Conservation (phyloP, 352 stramenopile species). For the Phytophthora sojae region DNA sequence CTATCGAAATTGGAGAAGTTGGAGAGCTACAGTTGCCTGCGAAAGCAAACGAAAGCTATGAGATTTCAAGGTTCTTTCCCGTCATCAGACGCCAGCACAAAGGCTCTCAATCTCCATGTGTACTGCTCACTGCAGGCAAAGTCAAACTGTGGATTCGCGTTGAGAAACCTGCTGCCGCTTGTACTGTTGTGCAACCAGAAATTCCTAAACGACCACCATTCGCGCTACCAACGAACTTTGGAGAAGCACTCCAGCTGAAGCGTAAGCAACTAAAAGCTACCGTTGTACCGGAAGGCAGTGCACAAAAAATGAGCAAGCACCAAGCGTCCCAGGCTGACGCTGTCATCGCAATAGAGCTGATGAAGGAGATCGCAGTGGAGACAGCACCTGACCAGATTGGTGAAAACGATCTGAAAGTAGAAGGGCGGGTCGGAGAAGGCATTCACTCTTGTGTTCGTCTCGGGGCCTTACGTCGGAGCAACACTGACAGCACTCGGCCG, state of each 20-base stretch:
- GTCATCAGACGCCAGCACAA: conserved; percentile 26
- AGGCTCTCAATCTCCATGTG: conserved; percentile 1
- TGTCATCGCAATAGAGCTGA: conserved; percentile 13
- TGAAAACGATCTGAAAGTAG: conserved; percentile 16
- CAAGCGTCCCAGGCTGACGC: conserved; percentile 12
- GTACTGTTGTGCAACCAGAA: conserved; percentile 10
- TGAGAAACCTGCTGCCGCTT: conserved; percentile 9
- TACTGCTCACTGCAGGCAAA: conserved; percentile 34
- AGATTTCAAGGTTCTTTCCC: conserved; percentile 42
- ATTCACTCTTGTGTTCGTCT: conserved; percentile 44
- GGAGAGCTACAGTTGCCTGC: conserved; percentile 32
- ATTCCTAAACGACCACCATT: conserved; percentile 14
- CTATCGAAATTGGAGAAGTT: conserved; percentile 34
- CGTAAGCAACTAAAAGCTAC: conserved; percentile 52
- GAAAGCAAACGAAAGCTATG: conserved; percentile 28
- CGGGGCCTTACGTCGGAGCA: conserved; percentile 12
- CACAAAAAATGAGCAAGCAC: conserved; percentile 6
- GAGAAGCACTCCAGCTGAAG: conserved; percentile 44
- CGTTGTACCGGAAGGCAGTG: conserved; percentile 33
- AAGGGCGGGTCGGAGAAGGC: conserved; percentile 38
- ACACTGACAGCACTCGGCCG: neutral
- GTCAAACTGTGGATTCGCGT: conserved; percentile 46
- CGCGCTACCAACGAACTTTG: conserved; percentile 34
- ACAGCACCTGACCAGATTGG: conserved; percentile 14
- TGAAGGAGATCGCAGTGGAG: conserved; percentile 36